These are phyloP conservation scores for Thuja plicata DNA, from an alignment of 83 land plant species.

Conservation along the genomic window DNA sequence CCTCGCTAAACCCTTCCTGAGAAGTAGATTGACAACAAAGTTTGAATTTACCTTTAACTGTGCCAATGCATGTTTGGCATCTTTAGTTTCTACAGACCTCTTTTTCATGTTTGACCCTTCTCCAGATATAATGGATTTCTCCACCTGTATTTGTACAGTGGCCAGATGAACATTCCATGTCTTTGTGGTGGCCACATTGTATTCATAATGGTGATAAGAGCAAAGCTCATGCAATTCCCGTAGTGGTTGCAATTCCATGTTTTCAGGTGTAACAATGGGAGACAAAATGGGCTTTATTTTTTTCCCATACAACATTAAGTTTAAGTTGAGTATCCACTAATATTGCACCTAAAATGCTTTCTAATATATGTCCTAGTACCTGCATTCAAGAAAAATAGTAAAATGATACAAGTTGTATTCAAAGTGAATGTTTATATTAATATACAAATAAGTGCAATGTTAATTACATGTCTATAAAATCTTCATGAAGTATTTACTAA, in stretches of 20 bases:
- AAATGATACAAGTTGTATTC: not conserved
- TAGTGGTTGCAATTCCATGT: slow-evolving; percentile 68
- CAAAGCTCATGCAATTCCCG: slow-evolving; percentile 80
- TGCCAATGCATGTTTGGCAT: slow-evolving; percentile 38
- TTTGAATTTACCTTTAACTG: slow-evolving; percentile 39
- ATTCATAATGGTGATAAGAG: slow-evolving; percentile 42
- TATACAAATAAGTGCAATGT: not conserved
- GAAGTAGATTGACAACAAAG: no score
- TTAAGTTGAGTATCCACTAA: slow-evolving; percentile 70
- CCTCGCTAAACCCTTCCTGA: no score
- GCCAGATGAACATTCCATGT: slow-evolving; percentile 44
- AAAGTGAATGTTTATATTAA: not conserved
- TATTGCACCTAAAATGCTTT: slow-evolving; percentile 92
- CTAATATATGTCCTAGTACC: slow-evolving; percentile 90
- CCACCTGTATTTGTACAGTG: slow-evolving; percentile 45
- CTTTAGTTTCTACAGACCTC: slow-evolving; percentile 49
- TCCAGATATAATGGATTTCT: slow-evolving; percentile 32
- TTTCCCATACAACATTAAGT: slow-evolving; percentile 70
- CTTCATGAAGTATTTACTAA: no score
- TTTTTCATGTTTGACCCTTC: slow-evolving; percentile 24
- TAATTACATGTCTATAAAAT: no score
- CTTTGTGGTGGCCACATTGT: slow-evolving; percentile 17
- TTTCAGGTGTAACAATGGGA: slow-evolving; percentile 93
- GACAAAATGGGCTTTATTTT: slow-evolving; percentile 70
- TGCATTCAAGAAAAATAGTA: slow-evolving; percentile 16